Base-by-base conservation (phyloP, 106 monocot genomes). In the Dactylorhiza incarnata region DNA sequence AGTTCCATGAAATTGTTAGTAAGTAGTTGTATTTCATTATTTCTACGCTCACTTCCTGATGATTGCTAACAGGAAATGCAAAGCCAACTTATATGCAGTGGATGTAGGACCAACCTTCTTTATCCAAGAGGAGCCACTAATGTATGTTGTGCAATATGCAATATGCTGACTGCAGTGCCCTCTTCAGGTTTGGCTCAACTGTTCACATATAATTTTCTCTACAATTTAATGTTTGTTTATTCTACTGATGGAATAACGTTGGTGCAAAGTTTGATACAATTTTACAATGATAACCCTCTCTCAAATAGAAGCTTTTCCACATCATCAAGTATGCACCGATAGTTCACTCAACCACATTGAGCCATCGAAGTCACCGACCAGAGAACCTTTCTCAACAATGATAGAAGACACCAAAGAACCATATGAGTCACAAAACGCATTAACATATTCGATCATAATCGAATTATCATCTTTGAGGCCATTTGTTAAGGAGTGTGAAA, bases 61-160 rank as follows among this genome's bases (percentile, higher is more conserved):
- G 69, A 45, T n/a, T 44, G 45, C 16, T 46, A 70, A 19, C 69
- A 70, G 69, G 69, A 44, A 70, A 90, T 90, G 90, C 90, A 87
- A 81, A 85, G 85, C 74, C 90, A 87, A 83, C 72, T 90, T 83
- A 83, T 87, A 66, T 90, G 90, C 75, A 75, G 61, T 74, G 90
- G 90, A 61, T 90, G 90, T 73, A 85, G 90, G 82, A 87, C 56
- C 59, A 11, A 83, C 68, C 90, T 90, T 72, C 83, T 87, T 63
- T 90, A 90, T 24, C 85, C 90, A 0, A 78, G 84, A 65, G 85
- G 90, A 26, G 87, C 90, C 19, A 62, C 87, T 9, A 90, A 83
- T 79, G 90, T 90, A 12, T 81, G 84, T 56, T 90, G 90, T 85
- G 84, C 87, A 83, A 71, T 90, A 83, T 90, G 90, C 77, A 87